phyloP scores from a whole-genome alignment of 345 rosid genomes.

The Psidium guajava region DNA sequence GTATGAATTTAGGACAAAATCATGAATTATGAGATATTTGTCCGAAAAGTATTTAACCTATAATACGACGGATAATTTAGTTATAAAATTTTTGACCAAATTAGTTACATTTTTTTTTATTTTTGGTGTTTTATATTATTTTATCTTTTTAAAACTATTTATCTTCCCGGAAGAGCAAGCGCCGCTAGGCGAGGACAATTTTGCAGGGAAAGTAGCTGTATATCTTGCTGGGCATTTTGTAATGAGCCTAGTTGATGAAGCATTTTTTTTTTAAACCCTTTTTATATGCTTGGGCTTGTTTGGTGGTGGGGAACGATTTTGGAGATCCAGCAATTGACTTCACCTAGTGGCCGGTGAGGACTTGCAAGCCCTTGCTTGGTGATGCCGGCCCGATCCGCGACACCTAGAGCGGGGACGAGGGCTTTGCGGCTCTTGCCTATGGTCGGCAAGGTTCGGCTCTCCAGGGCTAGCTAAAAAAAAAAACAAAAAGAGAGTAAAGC shows the following conservation, averaged over 20 bases:
- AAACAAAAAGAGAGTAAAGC: no score
- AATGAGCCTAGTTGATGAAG: not conserved
- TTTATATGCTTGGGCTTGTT: no score
- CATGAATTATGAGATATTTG: not conserved
- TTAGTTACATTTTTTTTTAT: not conserved
- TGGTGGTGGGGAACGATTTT: no score
- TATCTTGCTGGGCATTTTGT: not conserved
- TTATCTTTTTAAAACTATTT: not conserved
- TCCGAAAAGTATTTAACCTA: not conserved
- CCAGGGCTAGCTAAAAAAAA: no score
- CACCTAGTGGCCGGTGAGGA: no score
- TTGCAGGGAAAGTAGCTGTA: not conserved
- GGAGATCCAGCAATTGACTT: no score
- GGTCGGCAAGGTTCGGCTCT: no score
- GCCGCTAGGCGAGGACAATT: not conserved
- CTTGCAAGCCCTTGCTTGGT: no score
- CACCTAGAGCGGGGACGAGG: no score
- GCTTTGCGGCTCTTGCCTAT: no score
- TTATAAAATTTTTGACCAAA: not conserved
- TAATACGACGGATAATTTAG: accelerated
- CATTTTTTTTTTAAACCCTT: not conserved
- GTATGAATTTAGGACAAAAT: not conserved
- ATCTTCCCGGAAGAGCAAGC: not conserved
- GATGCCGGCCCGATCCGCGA: no score
- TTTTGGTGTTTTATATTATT: not conserved